Conservation (phyloP, 2,329 filamentous ascomycete genomes). For the Capronia epimyces region DNA sequence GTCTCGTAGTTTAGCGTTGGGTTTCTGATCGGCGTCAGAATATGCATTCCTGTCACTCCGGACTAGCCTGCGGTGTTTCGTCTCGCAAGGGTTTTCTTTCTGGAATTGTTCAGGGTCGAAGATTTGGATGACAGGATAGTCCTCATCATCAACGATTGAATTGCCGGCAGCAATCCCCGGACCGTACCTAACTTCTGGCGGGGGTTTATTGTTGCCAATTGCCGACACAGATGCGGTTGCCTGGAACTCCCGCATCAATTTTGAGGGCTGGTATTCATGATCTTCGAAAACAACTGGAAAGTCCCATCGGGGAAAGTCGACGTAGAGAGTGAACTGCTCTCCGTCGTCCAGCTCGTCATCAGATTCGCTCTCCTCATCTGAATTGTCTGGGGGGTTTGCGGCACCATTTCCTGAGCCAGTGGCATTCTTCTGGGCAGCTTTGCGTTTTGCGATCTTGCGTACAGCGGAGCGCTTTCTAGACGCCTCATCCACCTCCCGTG, state of each 20-base stretch:
- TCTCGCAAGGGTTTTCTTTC: slow-evolving; percentile 87
- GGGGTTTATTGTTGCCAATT: slow-evolving; percentile 63
- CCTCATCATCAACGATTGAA: slow-evolving; percentile 44
- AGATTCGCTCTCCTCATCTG: slow-evolving; percentile 32
- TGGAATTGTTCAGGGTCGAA: slow-evolving; percentile 92
- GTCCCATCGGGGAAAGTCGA: slow-evolving; percentile 91
- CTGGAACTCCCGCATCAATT: slow-evolving; percentile 69
- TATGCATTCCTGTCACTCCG: slow-evolving; percentile 90
- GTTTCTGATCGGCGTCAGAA: slow-evolving; percentile 88
- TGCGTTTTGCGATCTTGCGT: slow-evolving; percentile 35
- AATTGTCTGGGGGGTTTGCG: slow-evolving; percentile 37
- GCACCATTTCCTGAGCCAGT: slow-evolving; percentile 32
- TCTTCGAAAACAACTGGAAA: slow-evolving; percentile 94
- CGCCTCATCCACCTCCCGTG: slow-evolving; percentile 58
- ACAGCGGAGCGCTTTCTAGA: slow-evolving; percentile 52
- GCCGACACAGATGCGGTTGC: slow-evolving; percentile 60
- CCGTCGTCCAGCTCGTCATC: slow-evolving; percentile 44
- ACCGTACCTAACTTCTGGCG: slow-evolving; percentile 82
- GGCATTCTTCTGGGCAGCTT: slow-evolving; percentile 10
- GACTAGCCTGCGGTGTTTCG: slow-evolving; percentile 86
- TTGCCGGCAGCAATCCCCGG: slow-evolving; percentile 74
- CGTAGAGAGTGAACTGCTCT: slow-evolving; percentile 70
- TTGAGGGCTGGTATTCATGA: slow-evolving; percentile 81
- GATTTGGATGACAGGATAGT: slow-evolving; percentile 65
- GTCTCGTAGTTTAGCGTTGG: slow-evolving; percentile 91